Conservation (phyloP, 2,329 filamentous ascomycete species). For the Bipolaris zeicola region DNA sequence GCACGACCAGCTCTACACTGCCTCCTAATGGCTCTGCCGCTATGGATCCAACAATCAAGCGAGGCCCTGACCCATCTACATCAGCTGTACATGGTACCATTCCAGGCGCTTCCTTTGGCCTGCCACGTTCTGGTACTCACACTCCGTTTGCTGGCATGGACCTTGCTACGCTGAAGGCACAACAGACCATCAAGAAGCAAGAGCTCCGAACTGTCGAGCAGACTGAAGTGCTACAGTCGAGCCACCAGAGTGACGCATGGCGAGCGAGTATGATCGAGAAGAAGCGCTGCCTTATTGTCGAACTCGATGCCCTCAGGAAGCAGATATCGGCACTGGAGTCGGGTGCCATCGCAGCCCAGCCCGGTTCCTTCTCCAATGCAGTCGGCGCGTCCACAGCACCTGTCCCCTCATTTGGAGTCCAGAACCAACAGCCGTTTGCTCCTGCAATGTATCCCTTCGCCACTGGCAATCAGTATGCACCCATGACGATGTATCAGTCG, state of each 20-base stretch:
- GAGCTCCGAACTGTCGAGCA: conserved; percentile 46
- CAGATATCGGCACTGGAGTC: conserved; percentile 39
- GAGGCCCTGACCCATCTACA: conserved; percentile 11
- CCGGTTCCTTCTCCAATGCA: conserved; percentile 16
- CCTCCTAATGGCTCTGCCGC: conserved; percentile 12
- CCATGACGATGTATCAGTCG: conserved; percentile 38
- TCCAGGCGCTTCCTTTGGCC: conserved; percentile 15
- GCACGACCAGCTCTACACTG: conserved; percentile 18
- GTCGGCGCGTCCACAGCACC: conserved; percentile 14
- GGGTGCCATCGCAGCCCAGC: conserved; percentile 16
- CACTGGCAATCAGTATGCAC: conserved; percentile 27
- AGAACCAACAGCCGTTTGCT: conserved; percentile 33
- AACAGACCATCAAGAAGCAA: conserved; percentile 40
- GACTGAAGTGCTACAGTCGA: conserved; percentile 43
- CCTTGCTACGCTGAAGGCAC: conserved; percentile 33
- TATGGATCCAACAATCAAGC: conserved; percentile 26
- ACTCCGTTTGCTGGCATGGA: conserved; percentile 33
- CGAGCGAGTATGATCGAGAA: conserved; percentile 42
- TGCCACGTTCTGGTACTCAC: conserved; percentile 25
- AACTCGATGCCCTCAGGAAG: conserved; percentile 45
- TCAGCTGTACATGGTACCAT: conserved; percentile 20
- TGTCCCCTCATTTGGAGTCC: conserved; percentile 27
- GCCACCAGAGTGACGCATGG: conserved; percentile 41
- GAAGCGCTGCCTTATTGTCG: conserved; percentile 44
- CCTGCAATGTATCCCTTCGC: conserved; percentile 34